Conservation (phyloP, 768 basidiomycete species). For the Trametes coccinea region DNA sequence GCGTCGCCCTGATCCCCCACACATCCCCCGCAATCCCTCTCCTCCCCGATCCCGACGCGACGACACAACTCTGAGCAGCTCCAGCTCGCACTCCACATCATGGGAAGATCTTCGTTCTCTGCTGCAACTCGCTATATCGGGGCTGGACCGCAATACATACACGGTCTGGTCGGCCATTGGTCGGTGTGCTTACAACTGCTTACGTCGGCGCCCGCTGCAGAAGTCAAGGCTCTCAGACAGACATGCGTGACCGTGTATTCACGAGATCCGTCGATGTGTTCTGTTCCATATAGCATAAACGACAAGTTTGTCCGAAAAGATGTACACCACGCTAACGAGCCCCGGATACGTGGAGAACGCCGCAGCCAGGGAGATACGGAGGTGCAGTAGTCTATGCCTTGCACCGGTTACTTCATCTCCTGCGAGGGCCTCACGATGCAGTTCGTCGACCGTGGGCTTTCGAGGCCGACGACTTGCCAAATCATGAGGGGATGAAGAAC, state of each 20-base stretch:
- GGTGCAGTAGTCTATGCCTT: conserved; percentile 78
- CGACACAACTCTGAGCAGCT: not conserved
- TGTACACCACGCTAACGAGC: conserved; percentile 89
- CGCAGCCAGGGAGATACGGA: conserved; percentile 82
- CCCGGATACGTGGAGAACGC: conserved; percentile 53
- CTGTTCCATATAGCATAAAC: not conserved
- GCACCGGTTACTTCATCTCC: conserved; percentile 88
- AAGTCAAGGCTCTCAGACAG: not conserved
- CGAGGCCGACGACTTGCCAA: conserved; percentile 45
- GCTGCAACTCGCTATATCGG: not conserved
- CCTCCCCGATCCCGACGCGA: not conserved
- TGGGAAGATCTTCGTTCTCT: conserved; percentile 8
- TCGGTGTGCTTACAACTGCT: not conserved
- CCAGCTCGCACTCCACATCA: conserved; percentile 1
- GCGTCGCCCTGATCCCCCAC: not conserved
- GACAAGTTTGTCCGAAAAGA: conserved; percentile 31
- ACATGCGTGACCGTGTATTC: not conserved
- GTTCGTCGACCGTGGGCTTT: conserved; percentile 38
- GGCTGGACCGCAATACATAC: not conserved
- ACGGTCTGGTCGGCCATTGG: not conserved
- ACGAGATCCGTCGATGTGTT: conserved; percentile 9
- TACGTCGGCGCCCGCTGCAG: conserved; percentile 5
- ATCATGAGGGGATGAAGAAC: conserved; percentile 44
- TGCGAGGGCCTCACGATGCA: conserved; percentile 69
- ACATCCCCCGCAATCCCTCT: not conserved